Evolutionary conservation across 2,329 filamentous ascomycete species (phyloP), one percentile per base, ranked within the genome.

Genomic region (Alternaria sp.): DNA sequence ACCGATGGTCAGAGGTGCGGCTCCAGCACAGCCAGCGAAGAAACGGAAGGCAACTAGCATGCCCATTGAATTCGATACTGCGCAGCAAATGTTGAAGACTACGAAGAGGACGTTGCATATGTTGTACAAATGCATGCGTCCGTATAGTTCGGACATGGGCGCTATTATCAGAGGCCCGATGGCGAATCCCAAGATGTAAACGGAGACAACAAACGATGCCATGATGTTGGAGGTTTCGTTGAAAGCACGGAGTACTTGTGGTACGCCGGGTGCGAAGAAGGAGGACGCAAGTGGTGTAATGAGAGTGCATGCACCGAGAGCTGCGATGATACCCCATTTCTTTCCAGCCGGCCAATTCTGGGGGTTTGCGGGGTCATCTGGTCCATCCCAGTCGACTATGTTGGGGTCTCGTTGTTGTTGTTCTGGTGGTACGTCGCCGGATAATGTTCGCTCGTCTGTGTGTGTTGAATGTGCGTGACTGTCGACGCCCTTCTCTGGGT

Each of bases 201-300:
- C 71, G 8, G 75, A 77, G 18, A 80, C 78, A 5, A 80, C 75
- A 18, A 79, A 78, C 2, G 75, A 51, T 4, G 76, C 72, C 9
- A 79, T 68, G 9, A 75, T 44, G 8, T 71, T 75, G 9, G 73
- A 76, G 3, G 65, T 61, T 14, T 68, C 72, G 36, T 73, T 41
- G 47, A 80, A 80, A 1, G 70, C 63, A 2, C 51, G 54, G 64
- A 80, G 73, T 3, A 80, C 75, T 57, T 86, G 78, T 0, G 86
- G 85, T 0, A 91, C 86, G 12, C 86, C 88, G 0, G 90, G 89
- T 0, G 89, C 89, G 62, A 80, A 80, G 61, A 79, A 78, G 16
- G 74, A 76, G 3, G 76, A 79, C 8, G 71, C 77, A 4, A 80
- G 68, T 2, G 78, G 76, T 57, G 78, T 78, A 55, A 81, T 72